Conservation (phyloP, 768 basidiomycete genomes). For the Tricholoma furcatifolium region DNA sequence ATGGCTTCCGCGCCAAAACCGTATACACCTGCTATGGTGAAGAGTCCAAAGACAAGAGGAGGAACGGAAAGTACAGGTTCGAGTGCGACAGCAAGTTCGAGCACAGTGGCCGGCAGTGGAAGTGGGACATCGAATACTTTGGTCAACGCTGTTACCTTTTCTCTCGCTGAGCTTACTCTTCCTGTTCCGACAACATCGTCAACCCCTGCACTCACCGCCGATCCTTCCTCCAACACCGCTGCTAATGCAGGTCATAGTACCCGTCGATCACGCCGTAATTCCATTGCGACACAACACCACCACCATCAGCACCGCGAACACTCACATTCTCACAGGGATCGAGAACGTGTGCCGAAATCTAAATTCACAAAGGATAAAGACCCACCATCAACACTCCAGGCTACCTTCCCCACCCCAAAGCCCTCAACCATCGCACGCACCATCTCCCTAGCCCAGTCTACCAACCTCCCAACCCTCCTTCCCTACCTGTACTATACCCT, state of each 20-base stretch:
- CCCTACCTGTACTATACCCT: slow-evolving; percentile 53
- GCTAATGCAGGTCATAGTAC: no score
- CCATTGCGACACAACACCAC: background rate
- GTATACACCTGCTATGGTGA: background rate
- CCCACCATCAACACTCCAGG: background rate
- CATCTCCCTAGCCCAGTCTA: slow-evolving; percentile 42
- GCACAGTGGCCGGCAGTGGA: no score
- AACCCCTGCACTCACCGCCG: background rate
- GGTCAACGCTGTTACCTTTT: background rate
- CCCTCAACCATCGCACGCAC: slow-evolving; percentile 41
- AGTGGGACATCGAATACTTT: no score
- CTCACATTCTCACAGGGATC: background rate
- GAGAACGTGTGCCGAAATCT: background rate
- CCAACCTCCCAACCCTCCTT: slow-evolving; percentile 36
- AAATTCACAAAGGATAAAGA: background rate
- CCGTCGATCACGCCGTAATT: no score
- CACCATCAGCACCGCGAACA: background rate
- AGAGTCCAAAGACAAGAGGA: background rate
- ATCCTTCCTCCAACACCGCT: background rate
- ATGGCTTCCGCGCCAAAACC: slow-evolving; percentile 21
- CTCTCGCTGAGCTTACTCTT: background rate
- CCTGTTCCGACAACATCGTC: background rate
- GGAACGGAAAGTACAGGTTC: background rate
- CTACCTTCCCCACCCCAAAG: background rate
- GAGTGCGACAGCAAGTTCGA: background rate